Evolutionary conservation across 306 rosid species (phyloP).

Genomic region (Vicia sativa): DNA sequence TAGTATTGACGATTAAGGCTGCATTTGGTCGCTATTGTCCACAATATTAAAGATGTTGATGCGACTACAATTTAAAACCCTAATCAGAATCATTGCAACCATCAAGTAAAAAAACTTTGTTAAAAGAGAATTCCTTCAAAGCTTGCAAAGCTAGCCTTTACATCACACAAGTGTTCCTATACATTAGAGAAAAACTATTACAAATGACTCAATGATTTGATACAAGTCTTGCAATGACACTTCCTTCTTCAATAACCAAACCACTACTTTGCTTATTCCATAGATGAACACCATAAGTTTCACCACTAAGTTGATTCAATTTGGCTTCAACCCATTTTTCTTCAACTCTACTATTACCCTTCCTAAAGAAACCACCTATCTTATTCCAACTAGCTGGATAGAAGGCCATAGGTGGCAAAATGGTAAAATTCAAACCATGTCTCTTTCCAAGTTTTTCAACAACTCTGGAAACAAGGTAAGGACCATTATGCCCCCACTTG

Average conservation of each 20-base stretch:
- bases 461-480: constrained; percentile 83
- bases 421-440: constrained; percentile 47
- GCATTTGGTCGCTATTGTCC: not conserved
- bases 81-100: not conserved
- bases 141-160: constrained; percentile 14
- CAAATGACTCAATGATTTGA: constrained; percentile 60
- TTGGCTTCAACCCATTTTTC: constrained; percentile 60
- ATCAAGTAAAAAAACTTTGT: not conserved
- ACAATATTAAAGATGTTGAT: not conserved
- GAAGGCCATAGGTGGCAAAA: constrained; percentile 62
- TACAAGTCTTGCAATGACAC: constrained; percentile 57
- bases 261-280: constrained; percentile 76
- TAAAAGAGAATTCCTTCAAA: constrained; percentile 18
- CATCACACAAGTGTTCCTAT: constrained; percentile 24
- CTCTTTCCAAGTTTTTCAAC: constrained; percentile 43
- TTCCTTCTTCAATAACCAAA: constrained; percentile 66
- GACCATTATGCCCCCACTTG: constrained; percentile 88
- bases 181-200: constrained; percentile 30
- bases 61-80: not conserved
- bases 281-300: constrained; percentile 68
- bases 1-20: too few relatives aligned
- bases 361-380: constrained; percentile 54
- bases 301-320: constrained; percentile 51
- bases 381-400: constrained; percentile 68
- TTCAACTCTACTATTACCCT: constrained; percentile 43